Evolutionary conservation across 2,329 filamentous ascomycete genomes (phyloP), one percentile per base, ranked within the genome.

Genomic region (Hypoxylon sp.): DNA sequence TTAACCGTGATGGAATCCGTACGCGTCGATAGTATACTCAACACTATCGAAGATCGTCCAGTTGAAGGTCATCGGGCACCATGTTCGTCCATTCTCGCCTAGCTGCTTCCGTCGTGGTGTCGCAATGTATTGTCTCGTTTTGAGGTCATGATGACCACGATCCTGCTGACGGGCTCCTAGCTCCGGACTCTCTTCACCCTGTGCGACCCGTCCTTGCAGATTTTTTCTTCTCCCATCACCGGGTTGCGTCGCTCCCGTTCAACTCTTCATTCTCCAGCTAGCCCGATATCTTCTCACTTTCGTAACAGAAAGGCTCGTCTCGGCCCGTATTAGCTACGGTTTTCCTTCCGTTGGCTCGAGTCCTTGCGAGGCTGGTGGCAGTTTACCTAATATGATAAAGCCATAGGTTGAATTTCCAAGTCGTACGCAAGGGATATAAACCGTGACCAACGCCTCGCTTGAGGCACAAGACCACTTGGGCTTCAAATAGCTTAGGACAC

Each of bases 371-470:
- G 24, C 50, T 32, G 57, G n/a, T 11, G 50, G 48, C 35, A 51
- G 54, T 55, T 50, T 57, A 37, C 52, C 46, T 56, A 61, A 60
- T 60, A 58, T 58, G 19, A 59, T 31, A 58, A 15, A 35, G 44
- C 39, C 11, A 61, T 52, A 54, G 21, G 32, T 54, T 31, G 32
- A 50, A 10, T 62, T 21, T 55, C 32, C 19, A 47, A 54, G 54
- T 63, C 35, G 35, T 44, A 60, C 19, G 51, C 29, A 59, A 51
- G 37, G 47, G 32, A 44, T n/a, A 13, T 8, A 31, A 56, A 32
- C 42, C 21, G 46, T 63, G 59, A 70, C 55, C 46, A 53, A 35
- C 19, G 52, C 56, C 68, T 70, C 62, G 61, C 65, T 70, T 48
- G 52, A 57, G 65, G 48, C 55, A 65, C 21, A 29, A 66, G 59